Base-by-base conservation (phyloP, 306 rosid genomes). In the Hippophae gyantsensis region DNA sequence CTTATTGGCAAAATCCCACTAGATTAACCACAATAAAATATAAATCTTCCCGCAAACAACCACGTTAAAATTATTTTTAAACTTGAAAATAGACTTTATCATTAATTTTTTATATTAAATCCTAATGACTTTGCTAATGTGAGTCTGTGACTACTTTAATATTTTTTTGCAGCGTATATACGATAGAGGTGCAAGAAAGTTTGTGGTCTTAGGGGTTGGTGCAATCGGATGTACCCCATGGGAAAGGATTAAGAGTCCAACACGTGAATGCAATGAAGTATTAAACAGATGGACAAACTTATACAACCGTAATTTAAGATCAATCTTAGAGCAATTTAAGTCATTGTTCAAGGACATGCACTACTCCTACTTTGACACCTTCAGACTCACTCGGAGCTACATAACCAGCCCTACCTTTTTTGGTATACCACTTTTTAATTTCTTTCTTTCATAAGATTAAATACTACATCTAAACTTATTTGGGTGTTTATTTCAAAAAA, bases 221-320 rank as follows among this genome's bases (percentile, higher is more conserved):
- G 42, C 74, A 25, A 59, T 82, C 43, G 87, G 87, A 58, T 78
- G 87, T 61, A 70, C 77, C 67, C 87, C 87, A 0, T 13, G 63
- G 10, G 25, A 13, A 41, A 78, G 87, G 67, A 2, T 63, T 13
- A 42, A 67, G 64, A 67, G 49, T 45, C 18, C 58, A 58, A 48
- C 65, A 14, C 78, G 2, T n/a, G 69, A 73, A 62, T 82, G 87
- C 43, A 12, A 55, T 49, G 26, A 48, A 26, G 82, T 73, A 26
- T 67, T 64, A 42, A 82, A 78, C 69, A 8, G 7, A 2, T n/a
- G 59, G 71, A 43, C 79, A 1, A 23, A 8, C 42, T 10, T 6
- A 23, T 56, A 38, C 62, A 57, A 56, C 10, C 56, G 48, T 27
- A 56, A 43, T 6, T 43, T 57, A 43, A 3, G 2, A 9, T 66